Conservation (phyloP, 2,329 filamentous ascomycete species). For the Aspergillus sp. region DNA sequence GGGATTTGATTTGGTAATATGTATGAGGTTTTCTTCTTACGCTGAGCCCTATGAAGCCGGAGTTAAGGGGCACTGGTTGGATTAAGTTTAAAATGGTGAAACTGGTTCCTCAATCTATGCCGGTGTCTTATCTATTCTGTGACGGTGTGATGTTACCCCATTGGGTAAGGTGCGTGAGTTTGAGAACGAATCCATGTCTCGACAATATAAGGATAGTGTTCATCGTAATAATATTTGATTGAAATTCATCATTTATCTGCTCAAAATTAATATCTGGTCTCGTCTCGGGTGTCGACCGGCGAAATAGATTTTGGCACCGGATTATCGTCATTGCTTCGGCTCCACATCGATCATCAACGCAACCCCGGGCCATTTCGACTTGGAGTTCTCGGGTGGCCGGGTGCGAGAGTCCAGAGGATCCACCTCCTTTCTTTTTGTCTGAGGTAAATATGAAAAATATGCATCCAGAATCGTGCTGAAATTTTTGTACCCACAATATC, state of each 20-base stretch:
- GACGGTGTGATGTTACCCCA: background rate
- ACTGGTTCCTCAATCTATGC: background rate
- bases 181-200: background rate
- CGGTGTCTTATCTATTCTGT: background rate
- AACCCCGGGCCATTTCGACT: constrained; percentile 4
- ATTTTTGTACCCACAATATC: background rate
- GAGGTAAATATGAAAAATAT: background rate
- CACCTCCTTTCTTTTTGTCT: background rate
- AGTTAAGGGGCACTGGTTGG: too few relatives aligned
- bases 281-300: background rate
- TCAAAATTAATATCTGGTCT: background rate
- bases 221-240: constrained; percentile 2
- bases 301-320: background rate
- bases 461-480: background rate
- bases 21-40: too few relatives aligned
- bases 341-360: constrained; percentile 8
- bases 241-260: background rate
- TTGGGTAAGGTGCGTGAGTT: background rate
- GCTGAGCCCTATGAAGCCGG: background rate
- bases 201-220: background rate
- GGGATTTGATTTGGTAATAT: too few relatives aligned
- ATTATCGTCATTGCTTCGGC: constrained; percentile 6
- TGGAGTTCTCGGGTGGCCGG: background rate
- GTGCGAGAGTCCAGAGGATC: background rate
- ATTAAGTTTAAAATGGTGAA: background rate